Base-by-base conservation (phyloP, 1,284 basidiomycete species). In the Chiua sp. region DNA sequence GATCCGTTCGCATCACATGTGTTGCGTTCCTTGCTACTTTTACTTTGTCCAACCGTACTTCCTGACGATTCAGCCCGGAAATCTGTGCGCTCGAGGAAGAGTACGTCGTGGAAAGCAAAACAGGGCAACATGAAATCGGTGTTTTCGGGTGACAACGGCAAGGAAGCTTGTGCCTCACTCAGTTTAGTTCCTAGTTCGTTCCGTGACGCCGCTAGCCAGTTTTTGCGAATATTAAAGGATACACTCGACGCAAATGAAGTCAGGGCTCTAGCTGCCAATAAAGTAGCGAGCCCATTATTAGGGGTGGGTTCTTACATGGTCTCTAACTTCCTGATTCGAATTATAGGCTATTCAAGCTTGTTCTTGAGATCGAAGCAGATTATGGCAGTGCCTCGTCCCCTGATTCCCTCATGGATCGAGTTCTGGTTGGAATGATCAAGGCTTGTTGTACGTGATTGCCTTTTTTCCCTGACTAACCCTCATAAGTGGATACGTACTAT, bases 1-100 rank as follows among this genome's bases (percentile, higher is more conserved):
- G 88, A 96, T 68, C 87, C 90, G 22, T 96, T 95, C 69, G 94
- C 89, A 30, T 95, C 95, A 0, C 96, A 97, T 66, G 92, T 94
- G 44, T 66, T 96, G 52, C 88, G 94, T 42, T 86, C 90, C 20
- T 77, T 98, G 2, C 82, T 98, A 8, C 73, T 90, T 8, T 80
- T 97, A 35, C 80, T 97, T 22, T 88, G 85, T 20, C 87, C 90
- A 2, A 78, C 81, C 53, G 73, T 83, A 22, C 75, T 79, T 18
- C 68, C 75, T 10, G 71, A 75, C 4, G 75, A 80, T 47, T 56
- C 63, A 16, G 67, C 71, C 47, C 78, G 76, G 54, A 75, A 74
- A 18, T 73, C 75, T 39, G 60, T 91, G 35, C 86, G 91, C 33
- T 93, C 92, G 12, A 93, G 91, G 72, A 93, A 88, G 74, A 92